Evolutionary conservation across 225 moss, liverwort and hornwort genomes (phyloP).

Genomic region (Pseudisothecium myosuroides): DNA sequence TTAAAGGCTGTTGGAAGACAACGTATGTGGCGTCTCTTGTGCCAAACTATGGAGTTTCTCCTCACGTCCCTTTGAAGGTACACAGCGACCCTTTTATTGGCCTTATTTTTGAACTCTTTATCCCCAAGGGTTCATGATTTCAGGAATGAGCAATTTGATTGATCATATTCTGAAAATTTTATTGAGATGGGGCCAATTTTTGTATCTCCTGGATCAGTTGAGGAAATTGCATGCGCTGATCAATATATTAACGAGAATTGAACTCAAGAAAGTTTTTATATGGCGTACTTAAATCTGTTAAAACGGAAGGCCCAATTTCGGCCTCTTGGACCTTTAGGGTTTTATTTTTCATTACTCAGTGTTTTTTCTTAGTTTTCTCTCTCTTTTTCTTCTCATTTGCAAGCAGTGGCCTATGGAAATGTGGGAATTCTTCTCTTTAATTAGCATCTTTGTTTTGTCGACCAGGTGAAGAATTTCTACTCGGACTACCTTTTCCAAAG

Average conservation of each 20-base stretch:
- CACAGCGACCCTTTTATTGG: not conserved
- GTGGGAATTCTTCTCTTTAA: not conserved
- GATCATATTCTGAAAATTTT: not conserved
- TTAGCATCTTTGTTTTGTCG: not conserved
- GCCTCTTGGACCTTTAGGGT: not conserved
- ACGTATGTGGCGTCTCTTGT: not conserved
- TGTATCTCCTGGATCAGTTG: not conserved
- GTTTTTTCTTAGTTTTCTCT: not conserved
- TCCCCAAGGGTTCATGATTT: not conserved
- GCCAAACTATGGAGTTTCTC: constrained; percentile 18
- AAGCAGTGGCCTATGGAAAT: not conserved
- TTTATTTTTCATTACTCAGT: not conserved
- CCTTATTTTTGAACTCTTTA: not conserved
- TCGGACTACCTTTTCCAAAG: constrained; percentile 92
- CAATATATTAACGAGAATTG: too few species aligned
- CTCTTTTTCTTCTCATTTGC: not conserved
- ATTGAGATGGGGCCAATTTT: not conserved
- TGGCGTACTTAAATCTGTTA: not conserved
- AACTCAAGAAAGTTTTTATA: not conserved
- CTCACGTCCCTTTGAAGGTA: constrained; percentile 79
- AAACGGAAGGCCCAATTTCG: too few species aligned
- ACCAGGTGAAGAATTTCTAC: constrained; percentile 73
- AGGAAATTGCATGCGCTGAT: not conserved
- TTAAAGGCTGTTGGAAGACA: not conserved
- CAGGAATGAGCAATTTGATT: not conserved